Percentiles rank a stretch among this genome's conserved stretches.
phyloP scores from a whole-genome alignment of 345 rosid species.

The Eutrema japonicum region DNA sequence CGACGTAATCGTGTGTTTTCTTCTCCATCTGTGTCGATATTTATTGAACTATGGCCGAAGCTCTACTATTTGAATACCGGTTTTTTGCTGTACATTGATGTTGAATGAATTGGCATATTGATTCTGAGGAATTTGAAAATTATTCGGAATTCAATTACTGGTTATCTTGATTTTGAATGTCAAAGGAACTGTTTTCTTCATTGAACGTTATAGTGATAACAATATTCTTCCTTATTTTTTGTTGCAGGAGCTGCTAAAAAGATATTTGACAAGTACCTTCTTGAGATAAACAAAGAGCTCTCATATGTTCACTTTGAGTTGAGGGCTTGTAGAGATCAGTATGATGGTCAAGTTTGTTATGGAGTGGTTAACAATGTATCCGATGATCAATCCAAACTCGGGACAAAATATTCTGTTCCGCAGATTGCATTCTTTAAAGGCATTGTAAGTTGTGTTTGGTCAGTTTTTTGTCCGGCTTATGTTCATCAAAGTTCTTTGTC shows the following conservation, averaged over 20 bases:
- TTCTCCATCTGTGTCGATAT: not conserved
- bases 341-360: constrained; percentile 72
- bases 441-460: constrained; percentile 58
- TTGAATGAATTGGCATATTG: not conserved
- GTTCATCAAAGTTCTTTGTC: not conserved
- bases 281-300: constrained; percentile 85
- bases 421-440: constrained; percentile 86
- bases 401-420: constrained; percentile 77
- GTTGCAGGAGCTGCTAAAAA: constrained; percentile 54
- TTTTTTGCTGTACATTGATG: no score
- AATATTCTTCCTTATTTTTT: not conserved
- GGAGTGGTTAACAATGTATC: constrained; percentile 84
- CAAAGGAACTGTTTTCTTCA: not conserved
- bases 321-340: constrained; percentile 77
- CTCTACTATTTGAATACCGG: no score
- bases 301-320: constrained; percentile 77
- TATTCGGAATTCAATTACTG: not conserved
- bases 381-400: constrained; percentile 90
- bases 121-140: not conserved
- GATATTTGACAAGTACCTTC: constrained; percentile 67
- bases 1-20: not conserved
- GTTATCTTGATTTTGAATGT: not conserved
- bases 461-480: not conserved
- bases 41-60: no score
- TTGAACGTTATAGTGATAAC: not conserved